Percentiles rank a stretch among this genome's conserved stretches.
Conservation (phyloP, 2,329 filamentous ascomycete genomes). For the Cladophialophora psammophila region DNA sequence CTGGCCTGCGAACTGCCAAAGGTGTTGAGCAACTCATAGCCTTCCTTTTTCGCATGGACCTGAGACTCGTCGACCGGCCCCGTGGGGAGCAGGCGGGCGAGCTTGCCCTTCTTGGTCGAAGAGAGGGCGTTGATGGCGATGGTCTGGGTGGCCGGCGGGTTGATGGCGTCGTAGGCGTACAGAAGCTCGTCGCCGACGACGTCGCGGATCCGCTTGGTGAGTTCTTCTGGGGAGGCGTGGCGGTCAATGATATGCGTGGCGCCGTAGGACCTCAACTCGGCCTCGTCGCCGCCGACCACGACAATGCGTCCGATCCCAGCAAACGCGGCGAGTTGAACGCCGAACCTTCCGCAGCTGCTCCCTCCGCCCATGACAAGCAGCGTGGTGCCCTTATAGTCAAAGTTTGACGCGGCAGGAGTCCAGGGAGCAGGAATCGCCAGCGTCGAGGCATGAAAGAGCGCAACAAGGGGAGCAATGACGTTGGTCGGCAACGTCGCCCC, state of each 20-base stretch:
- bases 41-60: constrained; percentile 45
- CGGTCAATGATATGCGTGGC: constrained; percentile 55
- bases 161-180: constrained; percentile 50
- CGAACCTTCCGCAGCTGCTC: constrained; percentile 40
- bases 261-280: constrained; percentile 46
- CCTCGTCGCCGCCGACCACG: constrained; percentile 46
- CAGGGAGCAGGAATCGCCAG: constrained; percentile 42
- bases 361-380: constrained; percentile 43
- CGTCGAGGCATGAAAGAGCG: constrained; percentile 47
- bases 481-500: constrained; percentile 50
- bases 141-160: constrained; percentile 38
- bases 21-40: constrained; percentile 46
- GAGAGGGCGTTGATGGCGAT: constrained; percentile 49
- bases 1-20: constrained; percentile 42
- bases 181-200: constrained; percentile 51
- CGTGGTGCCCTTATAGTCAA: constrained; percentile 35
- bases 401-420: constrained; percentile 30
- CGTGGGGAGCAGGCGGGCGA: constrained; percentile 41
- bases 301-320: constrained; percentile 50
- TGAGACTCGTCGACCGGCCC: constrained; percentile 41
- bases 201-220: constrained; percentile 45
- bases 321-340: constrained; percentile 40
- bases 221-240: constrained; percentile 43
- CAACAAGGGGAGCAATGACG: constrained; percentile 45
- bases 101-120: constrained; percentile 45